phyloP scores from a whole-genome alignment of 2,329 filamentous ascomycete species.

The Zalaria obscura region DNA sequence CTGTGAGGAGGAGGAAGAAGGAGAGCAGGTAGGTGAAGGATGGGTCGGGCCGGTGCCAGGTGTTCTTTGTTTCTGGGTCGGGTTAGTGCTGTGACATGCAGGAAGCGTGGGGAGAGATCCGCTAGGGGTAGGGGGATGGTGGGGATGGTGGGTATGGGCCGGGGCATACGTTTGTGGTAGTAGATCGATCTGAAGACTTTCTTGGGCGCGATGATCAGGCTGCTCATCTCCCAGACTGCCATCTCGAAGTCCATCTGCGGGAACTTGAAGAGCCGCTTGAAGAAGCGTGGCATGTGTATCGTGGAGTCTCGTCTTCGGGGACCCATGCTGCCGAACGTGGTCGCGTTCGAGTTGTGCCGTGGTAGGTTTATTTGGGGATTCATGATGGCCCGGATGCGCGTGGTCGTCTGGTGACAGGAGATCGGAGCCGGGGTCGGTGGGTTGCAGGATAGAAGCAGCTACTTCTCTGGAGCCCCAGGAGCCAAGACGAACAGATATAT shows the following conservation, averaged over 20 bases:
- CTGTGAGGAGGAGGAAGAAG: constrained; percentile 43
- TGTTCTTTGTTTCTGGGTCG: constrained; percentile 47
- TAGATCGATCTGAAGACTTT: constrained; percentile 60
- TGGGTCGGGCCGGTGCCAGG: constrained; percentile 54
- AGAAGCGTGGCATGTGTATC: constrained; percentile 51
- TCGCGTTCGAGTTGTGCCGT: constrained; percentile 36
- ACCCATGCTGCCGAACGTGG: constrained; percentile 35
- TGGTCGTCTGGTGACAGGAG: background rate
- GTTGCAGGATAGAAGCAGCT: no score
- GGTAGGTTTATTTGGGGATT: constrained; percentile 47
- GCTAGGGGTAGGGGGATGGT: background rate
- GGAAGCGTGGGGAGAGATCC: background rate
- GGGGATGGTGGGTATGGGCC: background rate
- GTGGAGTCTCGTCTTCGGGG: constrained; percentile 30
- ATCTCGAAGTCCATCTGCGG: constrained; percentile 64
- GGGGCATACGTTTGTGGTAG: constrained; percentile 42
- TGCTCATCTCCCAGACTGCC: constrained; percentile 60
- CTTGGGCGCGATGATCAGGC: constrained; percentile 52
- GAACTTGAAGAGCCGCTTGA: constrained; percentile 57
- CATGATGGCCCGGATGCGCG: constrained; percentile 21
- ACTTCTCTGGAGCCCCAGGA: no score
- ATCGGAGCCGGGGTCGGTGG: no score
- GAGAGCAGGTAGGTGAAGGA: constrained; percentile 57
- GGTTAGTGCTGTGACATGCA: constrained; percentile 1
- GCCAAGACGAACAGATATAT: no score